Evolutionary conservation across 169 alveolate species (phyloP), one percentile per base, ranked within the genome.

Genomic region (Theileria orientalis): DNA sequence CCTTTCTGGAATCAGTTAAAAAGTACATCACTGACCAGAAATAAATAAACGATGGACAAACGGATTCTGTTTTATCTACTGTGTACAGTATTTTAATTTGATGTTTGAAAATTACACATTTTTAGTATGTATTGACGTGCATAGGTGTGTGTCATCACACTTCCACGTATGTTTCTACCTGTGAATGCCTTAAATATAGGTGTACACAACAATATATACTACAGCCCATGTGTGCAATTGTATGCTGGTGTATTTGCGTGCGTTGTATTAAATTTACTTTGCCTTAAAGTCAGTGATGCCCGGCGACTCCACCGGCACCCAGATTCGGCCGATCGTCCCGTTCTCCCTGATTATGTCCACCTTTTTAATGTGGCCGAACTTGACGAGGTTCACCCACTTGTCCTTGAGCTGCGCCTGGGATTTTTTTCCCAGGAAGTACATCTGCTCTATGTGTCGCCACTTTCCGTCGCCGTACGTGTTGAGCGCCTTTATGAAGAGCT

Each of bases 351-450:
- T 16, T 29, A 23, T 46, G 13, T 62, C 76, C 40, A 33, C 40
- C 33, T 21, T 27, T 30, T 66, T 37, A 0, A 82, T 86, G 46
- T 82, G 74, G 47, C 60, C 41, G 76, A 63, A 82, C 23, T 86
- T 79, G 44, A 21, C 27, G 29, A 82, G 61, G 61, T 82, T 82
- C 29, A 33, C 25, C 89, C 89, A 82, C 60, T 82, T 82, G 76
- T 82, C 89, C 72, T 74, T 72, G 14, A 82, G 84, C 42, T 82
- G 89, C 41, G 23, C 11, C 3, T 71, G 80, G 0, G 89, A 70
- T 42, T 44, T 23, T 3, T 44, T 73, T 19, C 85, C 85, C 30
- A 66, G 52, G 46, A 82, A 82, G 73, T 74, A 82, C 27, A 63
- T 42, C 5, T 25, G 3, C 30, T 87, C 19, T 37, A 72, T 54